These are phyloP conservation scores for Syncephalastrum racemosum DNA, from an alignment of 371 early-diverging fungal genomes.

Conservation along the genomic window DNA sequence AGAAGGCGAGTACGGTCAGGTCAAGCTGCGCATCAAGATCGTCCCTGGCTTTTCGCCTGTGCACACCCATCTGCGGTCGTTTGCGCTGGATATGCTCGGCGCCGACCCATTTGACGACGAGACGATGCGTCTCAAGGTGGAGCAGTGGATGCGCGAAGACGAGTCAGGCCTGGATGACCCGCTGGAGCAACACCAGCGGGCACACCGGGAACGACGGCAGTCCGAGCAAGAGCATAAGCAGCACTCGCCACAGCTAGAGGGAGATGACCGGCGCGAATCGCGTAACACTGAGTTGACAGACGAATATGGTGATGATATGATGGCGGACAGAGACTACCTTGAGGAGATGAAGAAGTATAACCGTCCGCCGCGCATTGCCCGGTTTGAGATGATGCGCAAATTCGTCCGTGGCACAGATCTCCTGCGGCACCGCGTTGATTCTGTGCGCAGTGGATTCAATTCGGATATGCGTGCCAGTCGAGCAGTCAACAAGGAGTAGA, in stretches of 20 bases:
- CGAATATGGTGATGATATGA: constrained; percentile 14
- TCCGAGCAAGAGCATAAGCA: too few species aligned
- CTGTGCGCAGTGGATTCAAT: constrained; percentile 19
- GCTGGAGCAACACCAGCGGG: constrained; percentile 5
- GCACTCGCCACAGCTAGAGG: too few species aligned
- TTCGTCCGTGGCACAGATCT: constrained; percentile 13
- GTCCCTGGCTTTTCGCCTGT: constrained; percentile 35
- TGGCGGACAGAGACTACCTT: constrained; percentile 9
- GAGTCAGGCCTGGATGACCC: constrained; percentile 1
- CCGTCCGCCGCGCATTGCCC: constrained; percentile 9
- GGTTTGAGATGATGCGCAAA: constrained; percentile 14
- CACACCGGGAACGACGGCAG: background rate
- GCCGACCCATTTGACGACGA: constrained; percentile 37
- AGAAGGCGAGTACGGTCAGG: constrained; percentile 19
- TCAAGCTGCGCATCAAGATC: constrained; percentile 21
- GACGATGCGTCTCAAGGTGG: constrained; percentile 12
- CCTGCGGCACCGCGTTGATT: constrained; percentile 13
- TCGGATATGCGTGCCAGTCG: constrained; percentile 18
- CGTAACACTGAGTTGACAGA: constrained; percentile 12
- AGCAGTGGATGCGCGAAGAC: constrained; percentile 23
- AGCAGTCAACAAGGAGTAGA: constrained; percentile 12
- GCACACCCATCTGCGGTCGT: constrained; percentile 23
- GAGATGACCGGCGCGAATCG: constrained; percentile 5
- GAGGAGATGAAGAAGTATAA: constrained; percentile 8
- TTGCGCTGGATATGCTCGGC: constrained; percentile 31